phyloP scores from a whole-genome alignment of 1,284 basidiomycete species.

The Agaricales sp. region DNA sequence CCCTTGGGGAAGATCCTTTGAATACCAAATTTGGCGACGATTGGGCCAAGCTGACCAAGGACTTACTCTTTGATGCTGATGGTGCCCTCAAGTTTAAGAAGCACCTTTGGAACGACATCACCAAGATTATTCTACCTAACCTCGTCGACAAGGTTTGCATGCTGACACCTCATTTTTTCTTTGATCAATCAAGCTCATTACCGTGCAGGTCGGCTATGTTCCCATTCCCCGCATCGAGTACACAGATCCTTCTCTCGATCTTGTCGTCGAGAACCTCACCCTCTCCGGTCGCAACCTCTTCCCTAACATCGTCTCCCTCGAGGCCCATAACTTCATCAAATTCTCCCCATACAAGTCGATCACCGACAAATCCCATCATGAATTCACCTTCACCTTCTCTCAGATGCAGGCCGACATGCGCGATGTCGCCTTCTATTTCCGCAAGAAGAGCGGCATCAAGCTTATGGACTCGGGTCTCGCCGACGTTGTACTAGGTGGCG shows the following conservation, averaged over 20 bases:
- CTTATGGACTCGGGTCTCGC: slow-evolving; percentile 86
- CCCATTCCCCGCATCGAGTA: slow-evolving; percentile 92
- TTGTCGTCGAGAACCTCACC: slow-evolving; percentile 90
- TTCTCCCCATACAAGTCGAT: slow-evolving; percentile 67
- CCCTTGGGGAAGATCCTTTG: slow-evolving; percentile 78
- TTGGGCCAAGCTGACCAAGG: slow-evolving; percentile 74
- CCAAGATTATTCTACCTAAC: slow-evolving; percentile 73
- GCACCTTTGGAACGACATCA: slow-evolving; percentile 79
- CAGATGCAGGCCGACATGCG: slow-evolving; percentile 95
- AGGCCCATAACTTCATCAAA: slow-evolving; percentile 78
- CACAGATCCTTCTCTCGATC: slow-evolving; percentile 76
- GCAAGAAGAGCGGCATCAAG: slow-evolving; percentile 71
- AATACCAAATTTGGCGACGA: slow-evolving; percentile 78
- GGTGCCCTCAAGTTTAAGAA: slow-evolving; percentile 89
- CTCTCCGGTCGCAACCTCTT: slow-evolving; percentile 79
- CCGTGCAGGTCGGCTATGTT: slow-evolving; percentile 75
- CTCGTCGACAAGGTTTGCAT: slow-evolving; percentile 60
- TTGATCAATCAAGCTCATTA: too few relatives aligned
- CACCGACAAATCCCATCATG: slow-evolving; percentile 53
- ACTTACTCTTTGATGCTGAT: slow-evolving; percentile 69
- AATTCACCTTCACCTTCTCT: slow-evolving; percentile 59
- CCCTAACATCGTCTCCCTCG: slow-evolving; percentile 73
- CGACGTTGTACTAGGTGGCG: slow-evolving; percentile 81
- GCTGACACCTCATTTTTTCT: too few relatives aligned
- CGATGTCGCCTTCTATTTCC: slow-evolving; percentile 85